These are phyloP conservation scores for Antrodiella citrinella DNA, from an alignment of 768 basidiomycete genomes.

Conservation along the genomic window DNA sequence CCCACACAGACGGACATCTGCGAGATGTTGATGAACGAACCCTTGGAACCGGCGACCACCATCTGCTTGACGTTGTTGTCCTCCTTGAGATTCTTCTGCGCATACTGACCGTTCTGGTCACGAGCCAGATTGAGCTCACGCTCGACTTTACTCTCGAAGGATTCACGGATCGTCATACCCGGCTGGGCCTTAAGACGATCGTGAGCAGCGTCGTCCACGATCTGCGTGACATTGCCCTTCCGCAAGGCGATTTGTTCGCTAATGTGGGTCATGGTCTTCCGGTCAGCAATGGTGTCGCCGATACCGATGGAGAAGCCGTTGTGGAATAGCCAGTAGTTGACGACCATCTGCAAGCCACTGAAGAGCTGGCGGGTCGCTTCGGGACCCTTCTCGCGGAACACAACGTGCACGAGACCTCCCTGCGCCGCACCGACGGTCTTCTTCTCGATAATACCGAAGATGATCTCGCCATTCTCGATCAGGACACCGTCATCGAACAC, in stretches of 20 bases:
- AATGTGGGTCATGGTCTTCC: slow-evolving; percentile 80
- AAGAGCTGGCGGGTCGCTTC: slow-evolving; percentile 86
- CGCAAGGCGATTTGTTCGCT: slow-evolving; percentile 73
- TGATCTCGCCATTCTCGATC: slow-evolving; percentile 93
- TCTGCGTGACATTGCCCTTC: slow-evolving; percentile 68
- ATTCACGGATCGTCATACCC: slow-evolving; percentile 99
- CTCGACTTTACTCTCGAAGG: slow-evolving; percentile 91
- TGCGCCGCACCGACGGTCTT: slow-evolving; percentile 97
- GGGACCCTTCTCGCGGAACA: slow-evolving; percentile 96
- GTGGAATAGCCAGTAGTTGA: slow-evolving; percentile 99
- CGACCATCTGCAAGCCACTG: slow-evolving; percentile 88
- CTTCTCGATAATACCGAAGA: slow-evolving; percentile 95
- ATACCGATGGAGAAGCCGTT: slow-evolving; percentile 99
- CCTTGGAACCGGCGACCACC: slow-evolving; percentile 98
- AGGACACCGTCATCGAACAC: slow-evolving; percentile 90
- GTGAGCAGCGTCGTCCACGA: slow-evolving; percentile 78
- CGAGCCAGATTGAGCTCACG: slow-evolving; percentile 89
- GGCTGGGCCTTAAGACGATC: slow-evolving; percentile 86
- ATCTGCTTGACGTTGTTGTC: slow-evolving; percentile 99
- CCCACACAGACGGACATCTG: slow-evolving; percentile 99
- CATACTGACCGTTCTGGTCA: slow-evolving; percentile 91
- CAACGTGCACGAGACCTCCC: slow-evolving; percentile 92
- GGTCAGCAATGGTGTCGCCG: slow-evolving; percentile 95
- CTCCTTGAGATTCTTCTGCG: slow-evolving; percentile 96
- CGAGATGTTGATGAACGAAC: slow-evolving; percentile 99